Evolutionary conservation across 2,329 filamentous ascomycete species (phyloP), one percentile per base, ranked within the genome.

Genomic region (Aspergillus intermedius): DNA sequence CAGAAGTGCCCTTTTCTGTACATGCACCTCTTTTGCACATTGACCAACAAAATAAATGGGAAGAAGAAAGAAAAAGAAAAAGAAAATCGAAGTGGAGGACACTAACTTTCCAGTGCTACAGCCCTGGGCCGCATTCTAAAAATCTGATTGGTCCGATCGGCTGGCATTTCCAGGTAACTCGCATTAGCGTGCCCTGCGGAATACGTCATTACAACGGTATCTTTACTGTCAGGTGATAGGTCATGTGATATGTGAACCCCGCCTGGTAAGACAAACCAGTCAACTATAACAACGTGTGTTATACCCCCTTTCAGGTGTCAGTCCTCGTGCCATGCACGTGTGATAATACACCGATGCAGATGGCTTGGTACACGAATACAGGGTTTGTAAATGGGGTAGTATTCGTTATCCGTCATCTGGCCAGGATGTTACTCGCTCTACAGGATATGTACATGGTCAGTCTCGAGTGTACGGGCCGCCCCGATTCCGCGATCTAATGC

Each of bases 41-140:
- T 13, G 4, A 37, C n/a, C n/a, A 37, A 37, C n/a, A 37, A 37
- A 17, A 8, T 37, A 13, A 41, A 41, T 8, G 22, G 6, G 6
- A 19, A 41, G 3, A 22, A 41, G 3, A 17, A 17, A 25, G 13
- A 25, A 42, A 42, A 13, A 42, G 22, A 42, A 25, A 30, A 30
- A 25, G 7, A 28, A 42, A 43, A 8, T 19, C n/a, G 23, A 13
- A 25, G 41, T n/a, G 41, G 41, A 43, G 41, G 41, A 23, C 41
- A 21, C 52, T 59, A 62, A 61, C 53, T 60, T 65, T 62, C 65
- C 65, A 61, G 63, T 59, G 60, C 65, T 65, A 57, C 59, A 66
- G 65, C 56, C 60, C 60, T 63, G 65, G 65, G 61, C 57, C 54
- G 52, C 46, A 44, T 47, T 49, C 42, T 47, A 8, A 15, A 2